These are phyloP conservation scores for Purshia tridentata DNA, from an alignment of 306 rosid species.

Conservation along the genomic window DNA sequence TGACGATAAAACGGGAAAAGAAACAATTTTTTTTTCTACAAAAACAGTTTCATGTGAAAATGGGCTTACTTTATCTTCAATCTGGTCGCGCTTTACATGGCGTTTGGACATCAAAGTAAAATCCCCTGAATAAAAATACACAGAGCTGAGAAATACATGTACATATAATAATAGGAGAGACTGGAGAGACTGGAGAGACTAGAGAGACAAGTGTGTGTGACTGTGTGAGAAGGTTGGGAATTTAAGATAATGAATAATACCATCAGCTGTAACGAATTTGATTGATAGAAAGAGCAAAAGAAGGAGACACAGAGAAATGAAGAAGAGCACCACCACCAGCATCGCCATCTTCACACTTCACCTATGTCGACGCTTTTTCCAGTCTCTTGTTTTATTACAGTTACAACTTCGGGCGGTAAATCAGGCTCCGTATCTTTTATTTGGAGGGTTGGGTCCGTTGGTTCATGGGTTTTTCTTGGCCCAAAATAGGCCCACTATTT, in stretches of 20 bases:
- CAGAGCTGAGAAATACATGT: background rate
- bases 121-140: slow-evolving; percentile 48
- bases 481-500: background rate
- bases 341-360: background rate
- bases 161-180: no score
- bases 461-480: no score
- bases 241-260: slow-evolving; percentile 30
- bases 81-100: slow-evolving; percentile 57
- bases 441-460: background rate
- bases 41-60: background rate
- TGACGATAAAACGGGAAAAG: background rate
- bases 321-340: slow-evolving; percentile 25
- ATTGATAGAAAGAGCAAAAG: slow-evolving; percentile 26
- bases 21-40: background rate
- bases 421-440: background rate
- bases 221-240: background rate
- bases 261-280: slow-evolving; percentile 66
- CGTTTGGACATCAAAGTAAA: slow-evolving; percentile 77
- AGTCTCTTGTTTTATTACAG: background rate
- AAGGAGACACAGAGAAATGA: slow-evolving; percentile 29
- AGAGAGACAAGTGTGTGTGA: background rate
- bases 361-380: background rate
- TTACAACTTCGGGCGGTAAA: background rate
- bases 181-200: background rate
- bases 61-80: slow-evolving; percentile 66